Base-by-base conservation (phyloP, 768 basidiomycete genomes). In the Porpolomopsis calyptriformis region DNA sequence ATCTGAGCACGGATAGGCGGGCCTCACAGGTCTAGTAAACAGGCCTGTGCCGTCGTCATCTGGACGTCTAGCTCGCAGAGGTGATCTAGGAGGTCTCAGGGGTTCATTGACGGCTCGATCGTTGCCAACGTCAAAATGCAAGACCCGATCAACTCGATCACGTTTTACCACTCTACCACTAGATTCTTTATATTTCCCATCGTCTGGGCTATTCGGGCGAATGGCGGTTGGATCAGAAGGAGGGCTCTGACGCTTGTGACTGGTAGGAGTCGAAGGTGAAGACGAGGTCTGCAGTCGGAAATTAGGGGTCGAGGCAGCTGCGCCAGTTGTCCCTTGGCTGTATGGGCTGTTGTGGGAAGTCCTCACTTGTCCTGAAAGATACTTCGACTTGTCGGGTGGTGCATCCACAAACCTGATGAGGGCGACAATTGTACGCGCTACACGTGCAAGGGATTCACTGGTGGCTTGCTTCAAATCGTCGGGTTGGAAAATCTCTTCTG, bases 361-460 rank as follows among this genome's bases (percentile, higher is more conserved):
- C 45, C 56, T 64, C 12, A 56, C 58, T 53, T 67, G 67, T 14
- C 71, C 73, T 22, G 64, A 61, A 34, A 76, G 61, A 55, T 67
- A 61, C 53, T 70, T 80, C 24, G 66, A 66, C 40, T 67, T 67
- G 23, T 69, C 67, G n/a, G 61, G 51, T 23, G 75, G 75, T 14
- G 67, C 62, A 52, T 85, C 85, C 45, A 74, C 77, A 46, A 76
- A 68, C 55, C 74, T 71, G 43, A 82, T 70, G 22, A 91, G 66
- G 12, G 82, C 73, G 36, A 85, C 68, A 40, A 91, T 74, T n/a
- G 83, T 82, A 43, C 66, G 65, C 23, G 86, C 86, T 27, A 91
- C 86, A 45, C 85, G 76, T 34, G 74, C 78, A 20, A 86, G 68
- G 9, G 74, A 69, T 50, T 84, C 79, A 33, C 72, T 63, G 9